Evolutionary conservation across 2,329 filamentous ascomycete species (phyloP).

Genomic region (Clonostachys sp.): DNA sequence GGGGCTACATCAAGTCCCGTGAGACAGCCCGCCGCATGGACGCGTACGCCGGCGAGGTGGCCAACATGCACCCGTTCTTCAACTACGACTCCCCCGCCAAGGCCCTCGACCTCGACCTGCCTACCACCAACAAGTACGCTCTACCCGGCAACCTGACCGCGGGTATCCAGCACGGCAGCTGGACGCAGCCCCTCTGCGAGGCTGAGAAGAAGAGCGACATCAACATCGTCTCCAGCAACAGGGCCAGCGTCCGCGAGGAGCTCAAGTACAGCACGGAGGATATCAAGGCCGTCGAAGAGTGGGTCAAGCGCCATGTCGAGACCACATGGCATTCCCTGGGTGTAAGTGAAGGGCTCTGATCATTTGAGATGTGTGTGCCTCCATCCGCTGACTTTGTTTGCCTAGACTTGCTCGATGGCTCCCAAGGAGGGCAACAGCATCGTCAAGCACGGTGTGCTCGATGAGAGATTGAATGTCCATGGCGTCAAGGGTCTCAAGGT

Average conservation of each 20-base stretch:
- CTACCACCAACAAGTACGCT: constrained; percentile 71
- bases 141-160: constrained; percentile 67
- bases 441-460: constrained; percentile 74
- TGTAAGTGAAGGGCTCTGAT: constrained; percentile 23
- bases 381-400: not conserved
- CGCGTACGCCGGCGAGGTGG: constrained; percentile 71
- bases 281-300: constrained; percentile 63
- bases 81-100: constrained; percentile 65
- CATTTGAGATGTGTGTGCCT: not conserved
- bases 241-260: constrained; percentile 54
- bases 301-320: constrained; percentile 68
- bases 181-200: constrained; percentile 56
- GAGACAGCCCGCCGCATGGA: constrained; percentile 77
- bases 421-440: constrained; percentile 73
- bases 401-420: constrained; percentile 67
- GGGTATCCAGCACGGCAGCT: constrained; percentile 69
- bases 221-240: constrained; percentile 57
- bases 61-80: constrained; percentile 67
- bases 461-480: constrained; percentile 74
- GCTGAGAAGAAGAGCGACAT: constrained; percentile 41
- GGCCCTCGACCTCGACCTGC: constrained; percentile 68
- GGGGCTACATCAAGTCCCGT: constrained; percentile 78
- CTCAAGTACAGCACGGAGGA: constrained; percentile 62
- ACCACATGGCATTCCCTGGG: constrained; percentile 67
- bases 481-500: constrained; percentile 75